Percentiles rank a stretch among this genome's conserved stretches.
Conservation (phyloP, 2,329 filamentous ascomycete species). For the Aspergillus hiratsukae region DNA sequence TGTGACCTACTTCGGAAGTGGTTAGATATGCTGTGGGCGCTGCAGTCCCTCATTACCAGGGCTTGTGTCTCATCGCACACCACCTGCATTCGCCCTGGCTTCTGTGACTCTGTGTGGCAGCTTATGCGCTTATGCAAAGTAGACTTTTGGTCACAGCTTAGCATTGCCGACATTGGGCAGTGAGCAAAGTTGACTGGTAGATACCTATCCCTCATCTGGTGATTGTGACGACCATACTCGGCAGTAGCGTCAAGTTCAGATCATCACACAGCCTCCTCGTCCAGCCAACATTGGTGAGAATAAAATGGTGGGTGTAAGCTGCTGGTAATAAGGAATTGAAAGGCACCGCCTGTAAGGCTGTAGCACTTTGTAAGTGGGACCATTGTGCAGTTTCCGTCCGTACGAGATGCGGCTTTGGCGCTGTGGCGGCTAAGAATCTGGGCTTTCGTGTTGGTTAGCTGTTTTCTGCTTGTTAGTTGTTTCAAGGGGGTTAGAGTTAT, state of each 20-base stretch:
- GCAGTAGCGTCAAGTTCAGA: neutral
- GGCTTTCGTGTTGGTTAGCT: neutral
- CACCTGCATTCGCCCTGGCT: conserved; percentile 9
- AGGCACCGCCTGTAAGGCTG: neutral
- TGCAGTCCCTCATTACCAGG: neutral
- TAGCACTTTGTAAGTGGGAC: neutral
- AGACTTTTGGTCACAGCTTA: conserved; percentile 20
- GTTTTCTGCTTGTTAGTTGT: neutral
- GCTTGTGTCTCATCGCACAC: neutral
- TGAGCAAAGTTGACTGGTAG: conserved; percentile 5
- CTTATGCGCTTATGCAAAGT: conserved; percentile 21
- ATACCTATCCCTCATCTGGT: neutral
- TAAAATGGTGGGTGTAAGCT: neutral
- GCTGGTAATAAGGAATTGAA: neutral
- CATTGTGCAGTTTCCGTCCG: neutral
- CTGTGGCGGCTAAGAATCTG: neutral
- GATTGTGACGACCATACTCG: conserved; percentile 2
- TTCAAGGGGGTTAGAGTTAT: neutral
- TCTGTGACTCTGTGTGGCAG: conserved; percentile 7
- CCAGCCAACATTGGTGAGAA: neutral
- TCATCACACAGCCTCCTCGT: neutral
- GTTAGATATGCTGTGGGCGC: neutral
- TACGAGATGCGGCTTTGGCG: neutral
- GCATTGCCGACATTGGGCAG: conserved; percentile 4
- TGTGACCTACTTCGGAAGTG: neutral